Conservation (phyloP, 2,329 filamentous ascomycete genomes). For the Botrytis tulipae region DNA sequence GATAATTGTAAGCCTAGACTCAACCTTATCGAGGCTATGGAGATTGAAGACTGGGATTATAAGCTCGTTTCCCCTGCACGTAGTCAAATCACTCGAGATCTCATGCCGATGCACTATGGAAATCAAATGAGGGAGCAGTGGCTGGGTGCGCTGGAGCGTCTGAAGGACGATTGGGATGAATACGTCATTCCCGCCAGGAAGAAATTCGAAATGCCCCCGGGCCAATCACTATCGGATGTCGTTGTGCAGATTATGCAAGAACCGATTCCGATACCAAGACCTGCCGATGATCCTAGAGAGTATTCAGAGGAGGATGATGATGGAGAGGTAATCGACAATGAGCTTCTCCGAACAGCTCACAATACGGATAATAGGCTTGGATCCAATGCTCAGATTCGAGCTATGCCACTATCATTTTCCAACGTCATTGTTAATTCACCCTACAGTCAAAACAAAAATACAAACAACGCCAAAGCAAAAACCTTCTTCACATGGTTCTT, state of each 20-base stretch:
- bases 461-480: background rate
- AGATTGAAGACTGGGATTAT: background rate
- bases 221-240: background rate
- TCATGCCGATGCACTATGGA: background rate
- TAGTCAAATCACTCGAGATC: background rate
- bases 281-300: background rate
- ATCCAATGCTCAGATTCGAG: background rate
- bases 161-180: background rate
- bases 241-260: background rate
- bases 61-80: background rate
- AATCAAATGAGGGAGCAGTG: background rate
- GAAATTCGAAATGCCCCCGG: background rate
- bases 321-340: background rate
- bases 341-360: background rate
- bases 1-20: background rate
- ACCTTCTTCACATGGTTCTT: background rate
- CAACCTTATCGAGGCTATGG: background rate
- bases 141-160: background rate
- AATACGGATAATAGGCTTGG: background rate
- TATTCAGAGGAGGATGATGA: background rate
- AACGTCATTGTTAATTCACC: constrained; percentile 5
- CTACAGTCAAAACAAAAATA: background rate
- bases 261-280: background rate
- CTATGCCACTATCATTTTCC: constrained; percentile 3
- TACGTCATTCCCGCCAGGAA: background rate